Evolutionary conservation across 1,139 yeast genomes (phyloP).

Genomic region (Tardiomyces blankii): DNA sequence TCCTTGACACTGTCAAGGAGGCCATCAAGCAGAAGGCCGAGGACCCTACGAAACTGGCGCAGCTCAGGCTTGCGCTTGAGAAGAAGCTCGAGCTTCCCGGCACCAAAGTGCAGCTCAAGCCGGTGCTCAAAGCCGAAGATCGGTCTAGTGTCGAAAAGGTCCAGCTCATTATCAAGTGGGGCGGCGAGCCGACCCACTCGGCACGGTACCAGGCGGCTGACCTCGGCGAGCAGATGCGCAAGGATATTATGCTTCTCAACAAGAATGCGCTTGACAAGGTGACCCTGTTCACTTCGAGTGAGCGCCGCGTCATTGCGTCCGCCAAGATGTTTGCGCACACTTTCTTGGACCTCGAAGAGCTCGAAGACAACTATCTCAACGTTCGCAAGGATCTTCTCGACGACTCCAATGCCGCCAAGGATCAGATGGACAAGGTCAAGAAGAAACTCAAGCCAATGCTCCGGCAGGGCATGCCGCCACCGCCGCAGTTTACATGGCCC

Average conservation of each 20-base stretch:
- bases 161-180: conserved; percentile 95
- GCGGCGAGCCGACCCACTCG: conserved; percentile 98
- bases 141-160: conserved; percentile 78
- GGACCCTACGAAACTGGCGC: conserved; percentile 64
- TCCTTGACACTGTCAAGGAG: conserved; percentile 68
- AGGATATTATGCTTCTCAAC: conserved; percentile 78
- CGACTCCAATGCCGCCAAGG: conserved; percentile 97
- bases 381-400: conserved; percentile 87
- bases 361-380: conserved; percentile 70
- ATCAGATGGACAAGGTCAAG: conserved; percentile 93
- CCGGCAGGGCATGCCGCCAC: conserved; percentile 94
- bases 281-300: conserved; percentile 82
- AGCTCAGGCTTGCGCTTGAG: conserved; percentile 72
- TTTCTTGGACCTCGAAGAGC: conserved; percentile 57
- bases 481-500: conserved; percentile 99
- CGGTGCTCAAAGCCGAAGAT: conserved; percentile 34
- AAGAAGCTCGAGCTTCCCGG: conserved; percentile 90
- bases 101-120: conserved; percentile 91
- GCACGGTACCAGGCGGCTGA: conserved; percentile 92
- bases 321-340: conserved; percentile 85
- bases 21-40: conserved; percentile 76
- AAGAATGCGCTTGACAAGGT: conserved; percentile 77
- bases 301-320: conserved; percentile 85
- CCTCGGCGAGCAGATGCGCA: conserved; percentile 91
- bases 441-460: conserved; percentile 89